These are phyloP conservation scores for Phialemoniopsis sp. DNA, from an alignment of 2,329 filamentous ascomycete species.

Conservation along the genomic window DNA sequence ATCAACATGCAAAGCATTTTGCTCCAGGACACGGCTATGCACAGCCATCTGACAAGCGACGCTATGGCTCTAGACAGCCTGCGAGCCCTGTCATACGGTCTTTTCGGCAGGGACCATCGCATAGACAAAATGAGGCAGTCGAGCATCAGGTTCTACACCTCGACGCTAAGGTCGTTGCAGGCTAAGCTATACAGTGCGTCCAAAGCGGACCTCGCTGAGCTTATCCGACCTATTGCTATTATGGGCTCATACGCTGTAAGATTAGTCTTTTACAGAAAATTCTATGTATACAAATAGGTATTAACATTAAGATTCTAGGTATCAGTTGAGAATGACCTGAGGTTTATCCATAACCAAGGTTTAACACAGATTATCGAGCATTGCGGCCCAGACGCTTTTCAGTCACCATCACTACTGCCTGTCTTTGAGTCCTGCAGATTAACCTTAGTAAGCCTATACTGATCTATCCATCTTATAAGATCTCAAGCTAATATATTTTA, in stretches of 20 bases:
- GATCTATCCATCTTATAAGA: not conserved
- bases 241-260: constrained; percentile 12
- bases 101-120: constrained; percentile 12
- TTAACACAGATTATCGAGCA: constrained; percentile 16
- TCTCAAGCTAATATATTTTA: not conserved
- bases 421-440: constrained; percentile 17
- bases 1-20: constrained; percentile 21
- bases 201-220: constrained; percentile 7
- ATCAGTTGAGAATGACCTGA: constrained; percentile 15
- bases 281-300: no score
- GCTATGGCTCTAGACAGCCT: constrained; percentile 13
- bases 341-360: constrained; percentile 18
- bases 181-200: constrained; percentile 3
- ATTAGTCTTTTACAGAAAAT: not conserved
- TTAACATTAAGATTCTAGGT: no score
- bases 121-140: constrained; percentile 7
- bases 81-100: constrained; percentile 12
- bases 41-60: constrained; percentile 8
- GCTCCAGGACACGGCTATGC: constrained; percentile 14
- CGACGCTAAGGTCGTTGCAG: constrained; percentile 6
- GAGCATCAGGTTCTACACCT: constrained; percentile 7
- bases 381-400: constrained; percentile 17
- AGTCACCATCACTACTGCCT: constrained; percentile 14
- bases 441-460: constrained; percentile 8
- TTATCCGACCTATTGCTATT: constrained; percentile 13